Evolutionary conservation across 2,329 filamentous ascomycete genomes (phyloP).

Genomic region (Fonsecaea pugnacius): DNA sequence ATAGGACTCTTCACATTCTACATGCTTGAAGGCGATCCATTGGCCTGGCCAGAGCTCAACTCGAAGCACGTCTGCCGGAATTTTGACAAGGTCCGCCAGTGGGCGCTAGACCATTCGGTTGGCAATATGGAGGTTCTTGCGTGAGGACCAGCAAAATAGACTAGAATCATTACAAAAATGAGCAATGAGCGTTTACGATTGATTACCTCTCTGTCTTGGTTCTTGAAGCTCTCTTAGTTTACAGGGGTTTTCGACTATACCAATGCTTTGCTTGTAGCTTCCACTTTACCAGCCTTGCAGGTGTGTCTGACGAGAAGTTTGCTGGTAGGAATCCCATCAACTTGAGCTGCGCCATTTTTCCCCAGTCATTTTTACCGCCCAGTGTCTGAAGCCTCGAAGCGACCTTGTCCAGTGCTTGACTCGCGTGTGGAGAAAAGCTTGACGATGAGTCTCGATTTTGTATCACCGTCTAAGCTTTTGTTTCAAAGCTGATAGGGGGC

Average conservation of each 20-base stretch:
- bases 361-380: not conserved
- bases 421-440: too few relatives aligned
- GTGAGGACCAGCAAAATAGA: not conserved
- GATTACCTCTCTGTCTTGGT: not conserved
- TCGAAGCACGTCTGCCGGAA: conserved; percentile 60
- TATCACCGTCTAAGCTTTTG: too few relatives aligned
- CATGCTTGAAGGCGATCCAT: conserved; percentile 46
- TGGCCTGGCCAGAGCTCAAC: conserved; percentile 60
- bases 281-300: not conserved
- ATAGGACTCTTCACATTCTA: conserved; percentile 61
- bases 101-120: conserved; percentile 59
- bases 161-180: not conserved
- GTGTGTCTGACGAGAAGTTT: too few relatives aligned
- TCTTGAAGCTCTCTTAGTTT: not conserved
- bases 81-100: conserved; percentile 57
- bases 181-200: not conserved
- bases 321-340: too few relatives aligned
- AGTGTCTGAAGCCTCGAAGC: too few relatives aligned
- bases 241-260: not conserved
- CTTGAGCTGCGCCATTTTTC: not conserved
- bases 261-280: too few relatives aligned
- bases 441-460: too few relatives aligned
- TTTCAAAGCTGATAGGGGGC: too few relatives aligned
- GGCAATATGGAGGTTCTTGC: conserved; percentile 24
- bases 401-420: too few relatives aligned